Evolutionary conservation across 306 rosid genomes (phyloP).

Genomic region (Malus asiatica): DNA sequence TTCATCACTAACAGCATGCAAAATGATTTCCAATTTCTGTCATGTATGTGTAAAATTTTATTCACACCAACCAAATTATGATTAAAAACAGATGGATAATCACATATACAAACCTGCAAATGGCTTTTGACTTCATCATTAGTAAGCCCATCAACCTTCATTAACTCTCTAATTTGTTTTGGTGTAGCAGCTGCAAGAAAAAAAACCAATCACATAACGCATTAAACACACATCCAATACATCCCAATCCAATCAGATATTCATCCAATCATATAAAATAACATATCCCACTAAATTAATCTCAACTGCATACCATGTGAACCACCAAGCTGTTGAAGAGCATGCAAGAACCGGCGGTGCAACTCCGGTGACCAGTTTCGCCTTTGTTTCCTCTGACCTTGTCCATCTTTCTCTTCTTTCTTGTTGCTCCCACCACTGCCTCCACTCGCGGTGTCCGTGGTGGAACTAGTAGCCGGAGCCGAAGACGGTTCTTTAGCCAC

Average conservation of each 20-base stretch:
- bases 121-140: conserved; percentile 96
- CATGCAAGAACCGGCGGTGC: conserved; percentile 68
- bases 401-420: conserved; percentile 60
- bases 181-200: conserved; percentile 72
- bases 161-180: conserved; percentile 79
- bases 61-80: background rate
- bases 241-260: background rate
- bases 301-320: conserved; percentile 44
- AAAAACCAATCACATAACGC: conserved; percentile 3
- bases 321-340: conserved; percentile 90
- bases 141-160: conserved; percentile 96
- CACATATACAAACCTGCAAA: conserved; percentile 57
- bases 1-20: background rate
- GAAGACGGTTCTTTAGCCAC: conserved; percentile 21
- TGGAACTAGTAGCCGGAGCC: conserved; percentile 51
- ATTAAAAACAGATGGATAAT: background rate
- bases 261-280: background rate
- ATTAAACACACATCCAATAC: background rate
- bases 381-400: conserved; percentile 62
- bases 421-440: conserved; percentile 27
- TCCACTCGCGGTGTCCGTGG: conserved; percentile 28
- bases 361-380: conserved; percentile 89
- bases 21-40: background rate
- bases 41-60: background rate
- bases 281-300: background rate